Percentiles rank a stretch among this genome's conserved stretches.
Evolutionary conservation across 495 filamentous ascomycete genomes (phyloP).

Genomic region (Aspergillus bertholletiae): DNA sequence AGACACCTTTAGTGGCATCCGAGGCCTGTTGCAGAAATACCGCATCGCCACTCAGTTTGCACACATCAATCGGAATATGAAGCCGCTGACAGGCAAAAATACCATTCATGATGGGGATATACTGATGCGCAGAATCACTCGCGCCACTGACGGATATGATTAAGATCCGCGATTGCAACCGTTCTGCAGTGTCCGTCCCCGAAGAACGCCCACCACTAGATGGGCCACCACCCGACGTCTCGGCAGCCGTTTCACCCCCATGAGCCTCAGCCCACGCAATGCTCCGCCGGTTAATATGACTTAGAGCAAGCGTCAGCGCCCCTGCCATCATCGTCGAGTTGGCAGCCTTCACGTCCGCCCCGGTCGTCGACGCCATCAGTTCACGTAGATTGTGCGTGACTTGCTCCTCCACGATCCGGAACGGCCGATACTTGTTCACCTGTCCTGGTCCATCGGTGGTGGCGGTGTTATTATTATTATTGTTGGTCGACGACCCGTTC

Average conservation of each 20-base stretch:
- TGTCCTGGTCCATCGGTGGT: too few species aligned
- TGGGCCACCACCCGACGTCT: conserved; percentile 25
- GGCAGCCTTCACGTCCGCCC: conserved; percentile 54
- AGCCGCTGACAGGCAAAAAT: conserved; percentile 90
- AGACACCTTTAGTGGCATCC: conserved; percentile 85
- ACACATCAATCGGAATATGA: conserved; percentile 83
- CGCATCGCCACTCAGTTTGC: conserved; percentile 76
- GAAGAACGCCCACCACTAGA: conserved; percentile 28
- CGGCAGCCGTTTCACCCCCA: conserved; percentile 32
- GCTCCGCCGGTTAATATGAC: conserved; percentile 72
- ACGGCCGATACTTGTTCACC: conserved; percentile 92
- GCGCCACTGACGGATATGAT: conserved; percentile 81
- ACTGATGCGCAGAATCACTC: conserved; percentile 79
- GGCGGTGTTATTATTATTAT: conserved; percentile 1
- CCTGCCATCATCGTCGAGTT: conserved; percentile 82
- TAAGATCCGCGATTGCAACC: conserved; percentile 79
- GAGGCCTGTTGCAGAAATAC: conserved; percentile 95
- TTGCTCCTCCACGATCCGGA: conserved; percentile 76
- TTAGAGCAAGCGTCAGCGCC: conserved; percentile 82
- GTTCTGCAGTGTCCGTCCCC: conserved; percentile 36
- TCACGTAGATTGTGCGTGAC: conserved; percentile 66
- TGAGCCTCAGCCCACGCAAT: conserved; percentile 45
- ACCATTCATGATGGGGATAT: conserved; percentile 96
- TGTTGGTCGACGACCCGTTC: conserved; percentile 26
- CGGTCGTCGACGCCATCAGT: conserved; percentile 64